These are phyloP conservation scores for Naganishia liquefaciens DNA, from an alignment of 1,284 basidiomycete genomes.

Conservation along the genomic window DNA sequence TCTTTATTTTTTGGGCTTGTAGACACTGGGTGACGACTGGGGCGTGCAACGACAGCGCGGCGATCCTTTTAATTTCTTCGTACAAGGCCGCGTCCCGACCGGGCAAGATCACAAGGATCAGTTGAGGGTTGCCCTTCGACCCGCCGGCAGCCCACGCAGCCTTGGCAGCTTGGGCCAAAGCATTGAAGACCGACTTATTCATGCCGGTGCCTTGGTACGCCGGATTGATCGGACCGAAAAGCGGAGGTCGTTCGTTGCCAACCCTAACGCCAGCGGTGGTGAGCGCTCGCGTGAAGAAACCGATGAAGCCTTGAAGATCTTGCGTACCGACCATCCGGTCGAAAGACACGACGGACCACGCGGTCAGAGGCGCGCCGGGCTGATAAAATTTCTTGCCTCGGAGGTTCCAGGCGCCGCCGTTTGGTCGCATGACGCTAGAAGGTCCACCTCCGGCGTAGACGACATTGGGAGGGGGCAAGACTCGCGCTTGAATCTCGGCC, in stretches of 20 bases:
- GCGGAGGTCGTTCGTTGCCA: constrained; percentile 39
- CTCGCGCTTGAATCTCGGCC: constrained; percentile 48
- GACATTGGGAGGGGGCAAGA: constrained; percentile 48
- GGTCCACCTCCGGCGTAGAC: constrained; percentile 43
- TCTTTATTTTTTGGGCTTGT: constrained; percentile 49
- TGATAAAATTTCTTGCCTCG: constrained; percentile 45
- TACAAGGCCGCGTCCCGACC: constrained; percentile 48
- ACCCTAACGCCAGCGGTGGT: constrained; percentile 41
- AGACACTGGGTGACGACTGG: constrained; percentile 52
- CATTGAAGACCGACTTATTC: constrained; percentile 23
- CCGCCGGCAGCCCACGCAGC: constrained; percentile 44
- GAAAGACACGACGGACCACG: constrained; percentile 51
- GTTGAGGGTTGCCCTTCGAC: constrained; percentile 44
- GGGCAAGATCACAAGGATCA: constrained; percentile 51
- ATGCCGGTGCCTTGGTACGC: constrained; percentile 15
- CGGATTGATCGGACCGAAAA: constrained; percentile 43
- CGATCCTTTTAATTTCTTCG: constrained; percentile 54
- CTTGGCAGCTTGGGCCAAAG: constrained; percentile 18
- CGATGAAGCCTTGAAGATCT: constrained; percentile 44
- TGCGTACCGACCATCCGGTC: constrained; percentile 39
- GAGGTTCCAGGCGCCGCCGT: constrained; percentile 42
- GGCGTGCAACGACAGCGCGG: constrained; percentile 42
- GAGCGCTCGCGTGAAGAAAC: constrained; percentile 37
- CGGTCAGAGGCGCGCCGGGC: constrained; percentile 44
- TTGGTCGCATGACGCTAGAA: constrained; percentile 35